Percentiles rank a stretch among this genome's conserved stretches.
Evolutionary conservation across 768 basidiomycete species (phyloP).

Genomic region (Mycena rebaudengoi): DNA sequence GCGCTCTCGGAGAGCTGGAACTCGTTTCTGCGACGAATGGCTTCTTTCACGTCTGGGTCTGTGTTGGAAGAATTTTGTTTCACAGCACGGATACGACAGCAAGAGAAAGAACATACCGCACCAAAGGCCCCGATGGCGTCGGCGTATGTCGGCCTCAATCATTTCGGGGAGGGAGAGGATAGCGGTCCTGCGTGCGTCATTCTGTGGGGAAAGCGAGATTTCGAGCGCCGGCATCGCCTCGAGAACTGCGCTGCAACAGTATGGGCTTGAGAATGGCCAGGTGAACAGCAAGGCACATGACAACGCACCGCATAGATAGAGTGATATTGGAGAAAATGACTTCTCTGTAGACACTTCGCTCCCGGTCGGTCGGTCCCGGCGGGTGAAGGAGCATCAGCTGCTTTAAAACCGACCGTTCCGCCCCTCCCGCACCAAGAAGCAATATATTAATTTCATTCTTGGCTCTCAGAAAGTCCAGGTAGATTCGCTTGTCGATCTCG

Average conservation of each 20-base stretch:
- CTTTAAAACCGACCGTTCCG: constrained; percentile 94
- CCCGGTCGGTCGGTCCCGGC: constrained; percentile 84
- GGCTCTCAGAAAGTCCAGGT: constrained; percentile 84
- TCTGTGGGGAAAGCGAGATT: constrained; percentile 73
- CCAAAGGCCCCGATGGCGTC: constrained; percentile 82
- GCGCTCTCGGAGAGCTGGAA: constrained; percentile 97
- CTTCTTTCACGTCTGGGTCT: constrained; percentile 80
- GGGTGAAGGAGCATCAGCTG: constrained; percentile 98
- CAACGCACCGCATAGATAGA: constrained; percentile 87
- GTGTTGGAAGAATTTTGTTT: constrained; percentile 1
- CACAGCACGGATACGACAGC: not conserved
- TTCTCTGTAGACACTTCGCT: constrained; percentile 92
- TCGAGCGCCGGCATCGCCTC: constrained; percentile 91
- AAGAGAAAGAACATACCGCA: constrained; percentile 13
- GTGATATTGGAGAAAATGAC: constrained; percentile 94
- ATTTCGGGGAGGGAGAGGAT: constrained; percentile 78
- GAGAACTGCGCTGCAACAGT: constrained; percentile 74
- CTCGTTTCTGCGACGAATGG: constrained; percentile 87
- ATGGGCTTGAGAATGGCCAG: not conserved
- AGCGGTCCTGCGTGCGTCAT: constrained; percentile 68
- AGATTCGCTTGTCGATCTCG: constrained; percentile 91
- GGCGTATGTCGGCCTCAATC: constrained; percentile 81
- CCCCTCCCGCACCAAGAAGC: constrained; percentile 94
- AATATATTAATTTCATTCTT: constrained; percentile 94
- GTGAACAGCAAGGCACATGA: not conserved